These are phyloP conservation scores for Medicago lupulina DNA, from an alignment of 306 rosid genomes.

Conservation along the genomic window DNA sequence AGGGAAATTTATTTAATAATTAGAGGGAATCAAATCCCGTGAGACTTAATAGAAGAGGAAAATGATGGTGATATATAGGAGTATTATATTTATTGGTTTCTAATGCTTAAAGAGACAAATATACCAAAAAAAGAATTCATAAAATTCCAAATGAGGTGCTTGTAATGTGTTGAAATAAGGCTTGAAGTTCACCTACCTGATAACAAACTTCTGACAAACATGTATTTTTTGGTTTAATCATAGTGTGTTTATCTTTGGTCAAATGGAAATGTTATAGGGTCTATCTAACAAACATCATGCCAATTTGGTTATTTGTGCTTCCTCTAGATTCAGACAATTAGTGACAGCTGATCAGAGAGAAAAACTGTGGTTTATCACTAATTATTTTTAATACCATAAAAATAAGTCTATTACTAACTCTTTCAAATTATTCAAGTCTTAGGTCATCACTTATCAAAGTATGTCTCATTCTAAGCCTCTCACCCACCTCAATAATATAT, in stretches of 20 bases:
- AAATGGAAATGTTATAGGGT: constrained; percentile 36
- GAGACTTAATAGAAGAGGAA: constrained; percentile 52
- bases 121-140: constrained; percentile 13
- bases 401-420: not conserved
- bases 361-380: not conserved
- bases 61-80: constrained; percentile 20
- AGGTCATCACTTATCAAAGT: not conserved
- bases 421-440: too few relatives aligned
- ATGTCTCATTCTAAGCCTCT: not conserved
- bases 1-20: constrained; percentile 21
- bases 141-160: constrained; percentile 35
- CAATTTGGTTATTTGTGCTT: constrained; percentile 13
- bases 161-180: constrained; percentile 22
- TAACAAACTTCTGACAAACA: constrained; percentile 38
- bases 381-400: not conserved
- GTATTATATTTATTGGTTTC: constrained; percentile 31
- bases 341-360: constrained; percentile 7
- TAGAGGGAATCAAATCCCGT: constrained; percentile 73
- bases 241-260: constrained; percentile 35
- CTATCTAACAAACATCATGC: constrained; percentile 42
- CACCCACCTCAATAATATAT: too few relatives aligned
- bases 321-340: constrained; percentile 17
- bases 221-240: constrained; percentile 23
- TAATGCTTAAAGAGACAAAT: constrained; percentile 43
- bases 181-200: constrained; percentile 36